These are phyloP conservation scores for Xylaria flabelliformis DNA, from an alignment of 495 filamentous ascomycete species.

Conservation along the genomic window DNA sequence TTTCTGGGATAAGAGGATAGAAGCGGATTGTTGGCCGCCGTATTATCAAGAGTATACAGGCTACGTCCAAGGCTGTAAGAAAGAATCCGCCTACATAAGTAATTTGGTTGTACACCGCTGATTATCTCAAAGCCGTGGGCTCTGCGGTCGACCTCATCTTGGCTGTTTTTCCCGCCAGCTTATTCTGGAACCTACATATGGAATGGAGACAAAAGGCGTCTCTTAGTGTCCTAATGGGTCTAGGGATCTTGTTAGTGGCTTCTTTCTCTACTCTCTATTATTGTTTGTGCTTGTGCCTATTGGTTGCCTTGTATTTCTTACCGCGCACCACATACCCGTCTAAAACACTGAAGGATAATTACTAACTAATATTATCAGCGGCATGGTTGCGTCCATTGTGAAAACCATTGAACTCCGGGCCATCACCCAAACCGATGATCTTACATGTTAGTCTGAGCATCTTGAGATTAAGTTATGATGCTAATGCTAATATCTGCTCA, in stretches of 20 bases:
- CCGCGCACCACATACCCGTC: too few relatives aligned
- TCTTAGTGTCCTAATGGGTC: conserved; percentile 22
- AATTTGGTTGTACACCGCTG: not conserved
- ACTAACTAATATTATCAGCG: not conserved
- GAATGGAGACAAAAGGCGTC: conserved; percentile 24
- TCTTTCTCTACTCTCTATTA: not conserved
- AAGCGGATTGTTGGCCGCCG: not conserved
- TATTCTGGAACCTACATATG: conserved; percentile 29
- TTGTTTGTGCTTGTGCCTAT: not conserved
- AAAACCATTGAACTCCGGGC: conserved; percentile 5
- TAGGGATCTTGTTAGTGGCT: conserved; percentile 15
- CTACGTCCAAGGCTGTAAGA: conserved; percentile 1
- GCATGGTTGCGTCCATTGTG: not conserved
- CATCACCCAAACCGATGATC: not conserved
- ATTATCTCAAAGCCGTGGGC: not conserved
- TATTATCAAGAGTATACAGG: not conserved
- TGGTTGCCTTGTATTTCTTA: not conserved
- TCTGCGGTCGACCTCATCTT: conserved; percentile 15
- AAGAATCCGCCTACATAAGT: not conserved
- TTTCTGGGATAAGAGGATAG: not conserved
- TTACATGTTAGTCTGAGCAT: not conserved
- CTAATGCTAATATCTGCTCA: not conserved
- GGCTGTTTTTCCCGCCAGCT: conserved; percentile 18
- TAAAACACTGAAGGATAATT: not conserved
- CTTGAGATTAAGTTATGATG: not conserved